Base-by-base conservation (phyloP, 2,329 filamentous ascomycete genomes). In the Trichoderma sp. region DNA sequence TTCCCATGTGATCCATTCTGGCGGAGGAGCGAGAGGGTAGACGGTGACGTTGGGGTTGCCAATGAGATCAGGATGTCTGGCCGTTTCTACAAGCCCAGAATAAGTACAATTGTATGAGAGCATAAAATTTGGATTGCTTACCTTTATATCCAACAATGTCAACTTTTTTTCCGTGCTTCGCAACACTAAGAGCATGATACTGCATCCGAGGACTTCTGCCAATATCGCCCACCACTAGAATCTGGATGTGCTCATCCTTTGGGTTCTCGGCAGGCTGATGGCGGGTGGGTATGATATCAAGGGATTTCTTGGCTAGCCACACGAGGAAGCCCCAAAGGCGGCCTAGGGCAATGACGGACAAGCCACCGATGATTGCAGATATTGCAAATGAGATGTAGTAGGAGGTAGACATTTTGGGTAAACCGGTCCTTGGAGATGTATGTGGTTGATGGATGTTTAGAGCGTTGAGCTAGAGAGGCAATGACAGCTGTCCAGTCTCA, bases 121-220 rank as follows among this genome's bases (percentile, higher is more conserved):
- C 34, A 12, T 4, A 6, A 43, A 9, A 3, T 8, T 43, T 30
- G 8, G 4, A 20, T 20, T 26, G n/a, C 47, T 62, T 58, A 95
- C 94, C 93, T 79, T 91, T 86, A 79, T 98, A 98, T 59, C 95
- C 96, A 76, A 99, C 91, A 13, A 99, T 84, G 79, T 95, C 91
- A 23, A 98, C 95, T 39, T 87, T 86, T 7, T 90, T 92, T 28
- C 93, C 93, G 78, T 94, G 90, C 77, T 91, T 92, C 53, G 94
- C 93, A 77, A 98, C 90, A 80, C 95, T 98, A 76, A 97, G 85
- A 23, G 95, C 95, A 87, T 99, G 96, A 77, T 99, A 98, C 79
- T 98, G 95, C 95, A 99, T 99, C 71, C 96, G 93, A 64, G 96
- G 96, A 79, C 95, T 98, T 59, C 95, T 90, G 50, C 96, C 96